These are phyloP conservation scores for Exserohilum turcica DNA, from an alignment of 2,329 filamentous ascomycete species.

Conservation along the genomic window DNA sequence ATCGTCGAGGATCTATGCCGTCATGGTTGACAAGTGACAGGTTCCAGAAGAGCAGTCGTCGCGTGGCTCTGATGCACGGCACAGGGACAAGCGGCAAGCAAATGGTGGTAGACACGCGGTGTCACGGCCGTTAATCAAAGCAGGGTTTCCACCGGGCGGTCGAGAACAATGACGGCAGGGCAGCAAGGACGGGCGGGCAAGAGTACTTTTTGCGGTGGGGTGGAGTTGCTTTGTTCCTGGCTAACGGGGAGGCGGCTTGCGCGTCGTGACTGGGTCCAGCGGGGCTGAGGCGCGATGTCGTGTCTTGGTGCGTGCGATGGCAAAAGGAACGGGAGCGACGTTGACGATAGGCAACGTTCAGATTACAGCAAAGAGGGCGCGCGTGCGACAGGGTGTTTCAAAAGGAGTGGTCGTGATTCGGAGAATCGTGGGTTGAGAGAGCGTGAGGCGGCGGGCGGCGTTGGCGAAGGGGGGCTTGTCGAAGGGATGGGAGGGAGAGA, in stretches of 20 bases:
- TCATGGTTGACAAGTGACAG: constrained; percentile 40
- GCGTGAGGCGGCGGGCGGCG: constrained; percentile 36
- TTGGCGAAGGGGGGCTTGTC: constrained; percentile 20
- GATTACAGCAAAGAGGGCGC: constrained; percentile 26
- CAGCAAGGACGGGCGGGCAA: constrained; percentile 6
- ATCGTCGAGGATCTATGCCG: constrained; percentile 37
- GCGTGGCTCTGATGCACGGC: constrained; percentile 27
- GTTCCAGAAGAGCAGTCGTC: constrained; percentile 26
- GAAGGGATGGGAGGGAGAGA: constrained; percentile 21
- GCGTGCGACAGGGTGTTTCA: constrained; percentile 25
- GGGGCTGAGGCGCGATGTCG: constrained; percentile 11
- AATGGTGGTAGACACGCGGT: constrained; percentile 21
- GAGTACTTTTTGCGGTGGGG: constrained; percentile 5
- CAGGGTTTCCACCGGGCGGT: constrained; percentile 2
- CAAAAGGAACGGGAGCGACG: constrained; percentile 16
- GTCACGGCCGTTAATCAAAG: constrained; percentile 9
- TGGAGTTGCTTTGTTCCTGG: constrained; percentile 31
- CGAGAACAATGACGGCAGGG: constrained; percentile 8
- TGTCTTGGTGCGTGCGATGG: constrained; percentile 12
- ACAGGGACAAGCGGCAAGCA: constrained; percentile 24
- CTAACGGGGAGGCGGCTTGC: constrained; percentile 24
- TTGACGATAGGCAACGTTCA: constrained; percentile 20
- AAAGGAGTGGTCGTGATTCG: constrained; percentile 45
- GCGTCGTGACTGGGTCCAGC: constrained; percentile 28
- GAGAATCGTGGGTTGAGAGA: constrained; percentile 44